Evolutionary conservation across 345 rosid genomes (phyloP).

Genomic region (Conringia planisiliqua): DNA sequence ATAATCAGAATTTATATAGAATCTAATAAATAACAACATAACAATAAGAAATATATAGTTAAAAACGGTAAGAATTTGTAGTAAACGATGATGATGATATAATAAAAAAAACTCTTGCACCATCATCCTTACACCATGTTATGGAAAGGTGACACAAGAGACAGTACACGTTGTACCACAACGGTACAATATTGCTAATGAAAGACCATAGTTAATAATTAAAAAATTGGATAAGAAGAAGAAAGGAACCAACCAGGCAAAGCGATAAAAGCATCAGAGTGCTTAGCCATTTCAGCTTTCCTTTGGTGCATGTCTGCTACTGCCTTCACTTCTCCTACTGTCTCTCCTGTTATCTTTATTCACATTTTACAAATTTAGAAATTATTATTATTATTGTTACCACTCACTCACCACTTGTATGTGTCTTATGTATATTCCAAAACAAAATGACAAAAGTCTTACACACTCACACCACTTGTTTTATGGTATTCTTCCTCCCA

Average conservation of each 20-base stretch:
- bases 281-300: constrained; percentile 81
- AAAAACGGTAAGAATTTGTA: too few species aligned
- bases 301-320: constrained; percentile 85
- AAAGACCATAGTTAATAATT: not conserved
- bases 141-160: not conserved
- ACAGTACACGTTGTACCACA: too few species aligned
- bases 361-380: not conserved
- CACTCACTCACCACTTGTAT: constrained; percentile 18
- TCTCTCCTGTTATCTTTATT: constrained; percentile 67
- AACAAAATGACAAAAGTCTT: constrained; percentile 30
- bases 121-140: too few species aligned
- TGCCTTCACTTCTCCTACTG: constrained; percentile 80
- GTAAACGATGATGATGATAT: too few species aligned
- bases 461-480: constrained; percentile 35
- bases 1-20: not conserved
- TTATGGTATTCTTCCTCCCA: constrained; percentile 10
- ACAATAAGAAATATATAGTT: too few species aligned
- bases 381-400: constrained; percentile 7
- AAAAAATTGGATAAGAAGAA: constrained; percentile 7
- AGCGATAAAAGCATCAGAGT: constrained; percentile 77
- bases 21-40: not conserved
- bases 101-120: too few species aligned
- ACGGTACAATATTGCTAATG: not conserved
- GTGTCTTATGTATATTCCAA: constrained; percentile 23
- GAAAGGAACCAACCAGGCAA: constrained; percentile 54